These are phyloP conservation scores for Sclerotinia borealis DNA, from an alignment of 2,329 filamentous ascomycete genomes.

Conservation along the genomic window DNA sequence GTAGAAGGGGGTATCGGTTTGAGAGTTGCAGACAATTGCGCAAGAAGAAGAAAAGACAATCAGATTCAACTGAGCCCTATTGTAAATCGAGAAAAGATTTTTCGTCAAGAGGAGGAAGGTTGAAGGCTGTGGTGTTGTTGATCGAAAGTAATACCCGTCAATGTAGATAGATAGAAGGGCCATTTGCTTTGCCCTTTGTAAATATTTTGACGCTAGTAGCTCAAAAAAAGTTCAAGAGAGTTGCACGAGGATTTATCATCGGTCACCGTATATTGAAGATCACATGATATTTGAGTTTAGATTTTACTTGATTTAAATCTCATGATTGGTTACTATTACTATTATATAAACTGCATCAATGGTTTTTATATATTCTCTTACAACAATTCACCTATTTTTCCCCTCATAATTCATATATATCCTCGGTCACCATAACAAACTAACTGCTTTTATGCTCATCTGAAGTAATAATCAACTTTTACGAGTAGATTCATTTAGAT, in stretches of 20 bases:
- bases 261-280: not conserved
- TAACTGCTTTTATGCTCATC: not conserved
- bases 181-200: too few relatives aligned
- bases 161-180: not conserved
- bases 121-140: not conserved
- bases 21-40: not conserved
- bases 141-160: not conserved
- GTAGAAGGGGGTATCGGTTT: not conserved
- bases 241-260: not conserved
- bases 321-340: too few relatives aligned
- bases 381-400: too few relatives aligned
- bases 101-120: not conserved
- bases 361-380: not conserved
- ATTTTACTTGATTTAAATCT: too few relatives aligned
- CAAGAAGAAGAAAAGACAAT: not conserved
- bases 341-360: not conserved
- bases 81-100: too few relatives aligned
- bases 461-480: not conserved
- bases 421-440: not conserved
- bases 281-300: not conserved
- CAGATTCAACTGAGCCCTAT: not conserved
- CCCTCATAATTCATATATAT: too few relatives aligned
- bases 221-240: conserved; percentile 8
- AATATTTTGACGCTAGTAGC: conserved; percentile 6
- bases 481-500: too few relatives aligned